These are phyloP conservation scores for Xylaria sp. DNA, from an alignment of 2,329 filamentous ascomycete species.

Conservation along the genomic window DNA sequence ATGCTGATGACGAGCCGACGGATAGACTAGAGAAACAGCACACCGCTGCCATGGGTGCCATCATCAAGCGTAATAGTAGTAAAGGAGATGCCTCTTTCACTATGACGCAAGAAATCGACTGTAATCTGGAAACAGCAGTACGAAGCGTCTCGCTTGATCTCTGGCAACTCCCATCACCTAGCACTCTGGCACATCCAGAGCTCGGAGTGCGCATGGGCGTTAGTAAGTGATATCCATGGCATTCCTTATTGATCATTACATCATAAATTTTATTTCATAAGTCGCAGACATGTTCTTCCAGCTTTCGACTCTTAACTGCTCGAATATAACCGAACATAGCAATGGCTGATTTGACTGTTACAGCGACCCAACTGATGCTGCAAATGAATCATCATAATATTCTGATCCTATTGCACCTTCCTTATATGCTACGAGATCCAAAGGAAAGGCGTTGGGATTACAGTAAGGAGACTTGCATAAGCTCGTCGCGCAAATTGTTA, in stretches of 20 bases:
- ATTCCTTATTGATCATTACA: not conserved
- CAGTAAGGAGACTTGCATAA: slow-evolving; percentile 55
- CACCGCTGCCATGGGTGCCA: slow-evolving; percentile 48
- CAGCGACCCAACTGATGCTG: slow-evolving; percentile 46
- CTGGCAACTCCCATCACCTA: slow-evolving; percentile 51
- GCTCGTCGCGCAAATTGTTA: slow-evolving; percentile 58
- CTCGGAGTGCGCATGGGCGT: slow-evolving; percentile 38
- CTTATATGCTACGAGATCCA: slow-evolving; percentile 55
- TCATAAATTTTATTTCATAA: not conserved
- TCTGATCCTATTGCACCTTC: slow-evolving; percentile 59
- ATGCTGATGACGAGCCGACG: slow-evolving; percentile 43
- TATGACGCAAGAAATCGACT: slow-evolving; percentile 51
- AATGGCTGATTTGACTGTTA: slow-evolving; percentile 3
- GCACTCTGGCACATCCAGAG: slow-evolving; percentile 27
- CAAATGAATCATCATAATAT: slow-evolving; percentile 59
- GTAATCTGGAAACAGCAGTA: slow-evolving; percentile 53
- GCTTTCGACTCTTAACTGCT: not conserved
- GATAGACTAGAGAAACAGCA: slow-evolving; percentile 54
- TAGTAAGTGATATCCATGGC: slow-evolving; percentile 10
- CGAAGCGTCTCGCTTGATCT: slow-evolving; percentile 51
- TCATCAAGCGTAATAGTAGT: slow-evolving; percentile 54
- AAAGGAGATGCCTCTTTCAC: slow-evolving; percentile 46
- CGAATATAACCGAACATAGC: not conserved
- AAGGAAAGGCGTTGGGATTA: slow-evolving; percentile 50
- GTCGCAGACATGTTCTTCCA: not conserved